Percentiles rank a stretch among this genome's conserved stretches.
Evolutionary conservation across 2,329 filamentous ascomycete species (phyloP).

Genomic region (Acarospora socialis): DNA sequence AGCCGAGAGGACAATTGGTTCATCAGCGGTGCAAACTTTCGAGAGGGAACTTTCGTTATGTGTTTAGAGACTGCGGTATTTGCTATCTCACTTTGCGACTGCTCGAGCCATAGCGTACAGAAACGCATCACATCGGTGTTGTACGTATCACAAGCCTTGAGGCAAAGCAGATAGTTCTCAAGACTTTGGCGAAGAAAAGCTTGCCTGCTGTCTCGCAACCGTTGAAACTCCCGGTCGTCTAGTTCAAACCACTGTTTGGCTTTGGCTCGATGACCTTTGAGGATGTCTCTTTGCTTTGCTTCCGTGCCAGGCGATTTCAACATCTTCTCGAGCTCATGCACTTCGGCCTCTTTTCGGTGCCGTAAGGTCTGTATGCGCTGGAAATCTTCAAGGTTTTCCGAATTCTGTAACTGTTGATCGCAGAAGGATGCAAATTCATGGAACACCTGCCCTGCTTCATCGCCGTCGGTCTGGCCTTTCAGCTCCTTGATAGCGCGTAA

Average conservation of each 20-base stretch:
- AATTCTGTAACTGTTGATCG: constrained; percentile 80
- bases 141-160: constrained; percentile 74
- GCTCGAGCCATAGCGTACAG: constrained; percentile 84
- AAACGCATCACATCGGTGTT: constrained; percentile 85
- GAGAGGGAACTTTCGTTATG: constrained; percentile 62
- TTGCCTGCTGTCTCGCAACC: constrained; percentile 60
- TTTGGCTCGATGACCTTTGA: constrained; percentile 50
- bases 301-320: constrained; percentile 30
- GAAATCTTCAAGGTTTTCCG: constrained; percentile 72
- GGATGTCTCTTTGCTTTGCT: constrained; percentile 39
- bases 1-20: constrained; percentile 94
- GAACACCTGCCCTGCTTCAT: constrained; percentile 74
- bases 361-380: constrained; percentile 64
- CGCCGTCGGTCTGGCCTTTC: constrained; percentile 49
- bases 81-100: constrained; percentile 58
- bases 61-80: constrained; percentile 62
- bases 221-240: constrained; percentile 72
- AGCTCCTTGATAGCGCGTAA: constrained; percentile 72
- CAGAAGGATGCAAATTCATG: constrained; percentile 94
- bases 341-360: constrained; percentile 67
- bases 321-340: constrained; percentile 54
- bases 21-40: constrained; percentile 85
- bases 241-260: constrained; percentile 83
- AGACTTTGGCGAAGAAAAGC: constrained; percentile 78
- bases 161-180: constrained; percentile 80